Base-by-base conservation (phyloP, 192 early-diverging fungal species). In the Lobulomyces angularis region DNA sequence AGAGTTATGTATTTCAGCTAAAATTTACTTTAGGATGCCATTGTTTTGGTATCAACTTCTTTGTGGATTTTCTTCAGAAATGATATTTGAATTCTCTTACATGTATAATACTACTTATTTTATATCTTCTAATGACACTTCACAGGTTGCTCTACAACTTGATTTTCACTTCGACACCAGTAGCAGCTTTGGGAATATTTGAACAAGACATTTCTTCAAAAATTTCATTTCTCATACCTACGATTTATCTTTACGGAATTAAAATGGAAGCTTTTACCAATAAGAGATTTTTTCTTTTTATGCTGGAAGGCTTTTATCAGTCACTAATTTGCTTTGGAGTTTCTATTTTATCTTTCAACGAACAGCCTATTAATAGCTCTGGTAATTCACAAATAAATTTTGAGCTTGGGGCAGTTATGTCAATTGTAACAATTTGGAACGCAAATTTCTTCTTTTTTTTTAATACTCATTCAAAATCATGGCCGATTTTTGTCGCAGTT, bases 21-120 rank as follows among this genome's bases (percentile, higher is more conserved):
- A 8, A 37, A 3, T 50, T 47, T 27, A 14, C 16, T 7, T 17
- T 45, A 89, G 82, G 1, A 55, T 89, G 43, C 75, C 78, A 20
- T 73, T 89, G 42, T 88, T 91, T 51, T 89, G 84, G 84, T 95
- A 70, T 55, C 91, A 95, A 51, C 67, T 92, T 46, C 86, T 65
- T 47, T 84, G 80, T 47, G 82, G 82, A 35, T 93, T 82, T 53
- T 87, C 85, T 0, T 80, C 79, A 8, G 46, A 76, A 29, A 75
- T 81, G 53, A 46, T 85, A 12, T 88, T 85, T 48, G 92, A 97
- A 53, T 80, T 86, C 56, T 75, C 86, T n/a, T 80, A 81, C 35
- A 76, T 91, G 58, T 61, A 48, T 49, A 3, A 16, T 22, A 50
- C 18, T 35, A 37, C 25, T 2, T 37, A 43, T 21, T 3, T 24